These are phyloP conservation scores for Aureoboletus auriporus DNA, from an alignment of 768 basidiomycete genomes.

Conservation along the genomic window DNA sequence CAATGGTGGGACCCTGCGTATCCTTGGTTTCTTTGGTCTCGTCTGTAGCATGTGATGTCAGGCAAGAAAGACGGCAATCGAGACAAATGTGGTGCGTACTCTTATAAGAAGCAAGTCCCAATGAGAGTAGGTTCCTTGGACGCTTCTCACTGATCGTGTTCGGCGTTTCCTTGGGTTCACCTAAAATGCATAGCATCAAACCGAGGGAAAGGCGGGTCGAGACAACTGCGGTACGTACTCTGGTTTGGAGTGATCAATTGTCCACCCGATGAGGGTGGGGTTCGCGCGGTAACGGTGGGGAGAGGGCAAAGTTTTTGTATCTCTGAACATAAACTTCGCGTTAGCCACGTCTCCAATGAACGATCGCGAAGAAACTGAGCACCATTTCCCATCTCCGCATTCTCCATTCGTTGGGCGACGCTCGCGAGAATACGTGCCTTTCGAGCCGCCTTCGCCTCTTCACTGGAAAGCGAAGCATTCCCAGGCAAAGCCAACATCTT, in stretches of 20 bases:
- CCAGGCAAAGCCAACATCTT: slow-evolving; percentile 3
- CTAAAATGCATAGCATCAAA: too few relatives aligned
- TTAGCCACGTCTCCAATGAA: slow-evolving; percentile 1
- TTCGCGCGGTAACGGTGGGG: background rate
- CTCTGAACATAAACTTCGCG: background rate
- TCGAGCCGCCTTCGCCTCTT: slow-evolving; percentile 5
- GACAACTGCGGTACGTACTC: too few relatives aligned
- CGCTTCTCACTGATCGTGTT: too few relatives aligned
- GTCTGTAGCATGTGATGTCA: background rate
- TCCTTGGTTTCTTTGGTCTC: background rate
- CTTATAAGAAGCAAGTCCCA: background rate
- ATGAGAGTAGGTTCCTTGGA: too few relatives aligned
- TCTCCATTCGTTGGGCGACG: background rate
- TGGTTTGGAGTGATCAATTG: background rate
- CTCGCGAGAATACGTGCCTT: background rate
- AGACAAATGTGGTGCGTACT: slow-evolving; percentile 4
- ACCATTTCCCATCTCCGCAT: slow-evolving; percentile 6
- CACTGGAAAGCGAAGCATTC: background rate
- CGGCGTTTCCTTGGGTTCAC: too few relatives aligned
- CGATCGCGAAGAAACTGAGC: background rate
- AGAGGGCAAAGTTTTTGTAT: background rate
- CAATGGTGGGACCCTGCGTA: background rate
- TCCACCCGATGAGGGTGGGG: background rate
- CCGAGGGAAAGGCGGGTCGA: too few relatives aligned
- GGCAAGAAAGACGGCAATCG: background rate